A percentile compares a stretch with the other conserved stretches of the same genome.
phyloP scores from a whole-genome alignment of 2,329 filamentous ascomycete genomes.

The Neofusicoccum umdonicola region DNA sequence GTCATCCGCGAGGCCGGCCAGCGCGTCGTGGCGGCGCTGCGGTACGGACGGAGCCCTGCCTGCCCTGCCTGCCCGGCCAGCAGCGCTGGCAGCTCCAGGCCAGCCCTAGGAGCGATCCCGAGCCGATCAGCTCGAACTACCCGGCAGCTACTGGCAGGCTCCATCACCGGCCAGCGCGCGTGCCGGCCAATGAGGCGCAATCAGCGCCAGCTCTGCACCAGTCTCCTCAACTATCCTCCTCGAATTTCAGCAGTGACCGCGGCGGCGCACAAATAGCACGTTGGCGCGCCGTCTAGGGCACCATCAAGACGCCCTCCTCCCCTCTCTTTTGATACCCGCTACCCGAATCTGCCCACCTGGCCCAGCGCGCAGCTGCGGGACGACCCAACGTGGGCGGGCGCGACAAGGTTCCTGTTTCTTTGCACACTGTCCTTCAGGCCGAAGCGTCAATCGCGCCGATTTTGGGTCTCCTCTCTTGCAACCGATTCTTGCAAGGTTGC shows the following conservation, averaged over 20 bases:
- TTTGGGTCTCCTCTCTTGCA: constrained; percentile 14
- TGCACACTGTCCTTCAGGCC: constrained; percentile 15
- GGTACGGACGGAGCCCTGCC: not conserved
- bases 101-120: constrained; percentile 29
- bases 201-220: constrained; percentile 5
- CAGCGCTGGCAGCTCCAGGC: constrained; percentile 23
- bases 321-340: constrained; percentile 12
- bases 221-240: constrained; percentile 14
- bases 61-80: not conserved
- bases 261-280: constrained; percentile 8
- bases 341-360: not conserved
- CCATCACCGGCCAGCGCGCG: constrained; percentile 3
- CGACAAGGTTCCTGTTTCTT: constrained; percentile 16
- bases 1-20: constrained; percentile 6
- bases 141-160: constrained; percentile 11
- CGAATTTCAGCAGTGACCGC: constrained; percentile 16
- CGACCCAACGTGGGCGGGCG: constrained; percentile 17
- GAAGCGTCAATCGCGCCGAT: constrained; percentile 17
- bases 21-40: constrained; percentile 11
- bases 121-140: constrained; percentile 20
- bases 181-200: constrained; percentile 13
- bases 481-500: constrained; percentile 17
- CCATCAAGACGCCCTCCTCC: constrained; percentile 2
- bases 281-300: constrained; percentile 8
- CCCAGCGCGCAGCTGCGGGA: constrained; percentile 6